Evolutionary conservation across 257 asterid genomes (phyloP).

Genomic region (Nicotiana knightiana): DNA sequence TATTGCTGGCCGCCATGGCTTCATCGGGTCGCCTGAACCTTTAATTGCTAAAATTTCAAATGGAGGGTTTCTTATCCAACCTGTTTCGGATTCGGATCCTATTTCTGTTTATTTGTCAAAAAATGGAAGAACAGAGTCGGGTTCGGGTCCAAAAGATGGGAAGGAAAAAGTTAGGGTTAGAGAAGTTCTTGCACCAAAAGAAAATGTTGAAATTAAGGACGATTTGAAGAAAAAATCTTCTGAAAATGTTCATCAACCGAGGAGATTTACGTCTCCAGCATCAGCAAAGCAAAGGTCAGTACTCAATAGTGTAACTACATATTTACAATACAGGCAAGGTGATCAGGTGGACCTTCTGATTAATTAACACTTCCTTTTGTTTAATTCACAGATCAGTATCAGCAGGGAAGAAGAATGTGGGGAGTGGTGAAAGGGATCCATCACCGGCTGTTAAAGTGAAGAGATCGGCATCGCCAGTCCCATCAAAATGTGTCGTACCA

Average conservation of each 20-base stretch:
- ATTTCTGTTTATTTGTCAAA: slow-evolving; percentile 42
- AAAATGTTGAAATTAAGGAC: slow-evolving; percentile 51
- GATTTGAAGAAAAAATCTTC: slow-evolving; percentile 16
- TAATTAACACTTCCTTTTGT: too few relatives aligned
- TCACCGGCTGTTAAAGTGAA: slow-evolving; percentile 72
- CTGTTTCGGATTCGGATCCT: slow-evolving; percentile 72
- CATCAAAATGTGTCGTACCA: slow-evolving; percentile 85
- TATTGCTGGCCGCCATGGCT: slow-evolving; percentile 66
- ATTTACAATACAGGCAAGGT: too few relatives aligned
- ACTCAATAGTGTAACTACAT: too few relatives aligned
- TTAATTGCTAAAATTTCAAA: slow-evolving; percentile 53
- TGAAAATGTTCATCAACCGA: slow-evolving; percentile 42
- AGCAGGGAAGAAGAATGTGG: slow-evolving; percentile 41
- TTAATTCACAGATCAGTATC: slow-evolving; percentile 36
- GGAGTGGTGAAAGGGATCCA: slow-evolving; percentile 58
- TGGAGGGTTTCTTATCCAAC: slow-evolving; percentile 70
- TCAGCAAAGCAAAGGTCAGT: slow-evolving; percentile 54
- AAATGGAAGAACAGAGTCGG: slow-evolving; percentile 29
- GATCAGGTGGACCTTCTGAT: too few relatives aligned
- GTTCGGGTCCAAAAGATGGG: neutral
- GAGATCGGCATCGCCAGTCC: slow-evolving; percentile 86
- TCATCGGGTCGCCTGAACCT: slow-evolving; percentile 78
- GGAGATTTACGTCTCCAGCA: slow-evolving; percentile 73
- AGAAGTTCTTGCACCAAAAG: slow-evolving; percentile 40
- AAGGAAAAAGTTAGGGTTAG: slow-evolving; percentile 20